Evolutionary conservation across 2,329 filamentous ascomycete species (phyloP).

Genomic region (Albifimbria verrucaria): DNA sequence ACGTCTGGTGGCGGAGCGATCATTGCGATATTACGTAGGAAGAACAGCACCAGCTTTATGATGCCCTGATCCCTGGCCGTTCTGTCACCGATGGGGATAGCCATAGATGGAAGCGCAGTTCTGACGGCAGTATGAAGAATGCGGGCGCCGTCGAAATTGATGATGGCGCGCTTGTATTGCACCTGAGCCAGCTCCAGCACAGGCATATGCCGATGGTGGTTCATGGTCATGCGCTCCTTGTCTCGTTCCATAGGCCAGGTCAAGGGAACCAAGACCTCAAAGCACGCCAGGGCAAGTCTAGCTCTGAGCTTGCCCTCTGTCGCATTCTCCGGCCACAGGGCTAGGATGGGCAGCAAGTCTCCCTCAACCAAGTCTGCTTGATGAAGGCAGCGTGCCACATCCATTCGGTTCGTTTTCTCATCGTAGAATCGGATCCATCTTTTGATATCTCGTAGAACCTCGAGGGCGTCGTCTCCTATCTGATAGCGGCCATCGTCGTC

Average conservation of each 20-base stretch:
- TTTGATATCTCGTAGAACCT: slow-evolving; percentile 88
- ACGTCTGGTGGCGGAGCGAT: slow-evolving; percentile 72
- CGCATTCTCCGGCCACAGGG: slow-evolving; percentile 71
- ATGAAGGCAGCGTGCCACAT: slow-evolving; percentile 88
- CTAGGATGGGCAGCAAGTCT: slow-evolving; percentile 86
- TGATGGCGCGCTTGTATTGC: slow-evolving; percentile 81
- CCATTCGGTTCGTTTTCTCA: slow-evolving; percentile 87
- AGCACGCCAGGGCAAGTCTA: slow-evolving; percentile 76
- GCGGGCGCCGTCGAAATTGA: slow-evolving; percentile 75
- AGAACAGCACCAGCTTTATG: slow-evolving; percentile 84
- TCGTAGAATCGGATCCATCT: slow-evolving; percentile 95
- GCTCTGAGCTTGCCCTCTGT: slow-evolving; percentile 72
- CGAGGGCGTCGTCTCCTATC: slow-evolving; percentile 88
- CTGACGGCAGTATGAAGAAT: slow-evolving; percentile 80
- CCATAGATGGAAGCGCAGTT: slow-evolving; percentile 82
- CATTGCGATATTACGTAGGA: slow-evolving; percentile 84
- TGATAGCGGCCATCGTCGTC: slow-evolving; percentile 81
- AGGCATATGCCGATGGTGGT: slow-evolving; percentile 88
- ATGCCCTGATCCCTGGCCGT: slow-evolving; percentile 82
- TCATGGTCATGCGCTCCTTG: slow-evolving; percentile 78
- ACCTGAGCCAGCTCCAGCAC: slow-evolving; percentile 86
- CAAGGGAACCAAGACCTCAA: slow-evolving; percentile 86
- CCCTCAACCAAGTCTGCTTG: slow-evolving; percentile 90
- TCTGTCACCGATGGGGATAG: slow-evolving; percentile 70
- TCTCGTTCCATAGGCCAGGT: slow-evolving; percentile 91